phyloP scores from a whole-genome alignment of 208 protist genomes.

The Perkinsela sp. region DNA sequence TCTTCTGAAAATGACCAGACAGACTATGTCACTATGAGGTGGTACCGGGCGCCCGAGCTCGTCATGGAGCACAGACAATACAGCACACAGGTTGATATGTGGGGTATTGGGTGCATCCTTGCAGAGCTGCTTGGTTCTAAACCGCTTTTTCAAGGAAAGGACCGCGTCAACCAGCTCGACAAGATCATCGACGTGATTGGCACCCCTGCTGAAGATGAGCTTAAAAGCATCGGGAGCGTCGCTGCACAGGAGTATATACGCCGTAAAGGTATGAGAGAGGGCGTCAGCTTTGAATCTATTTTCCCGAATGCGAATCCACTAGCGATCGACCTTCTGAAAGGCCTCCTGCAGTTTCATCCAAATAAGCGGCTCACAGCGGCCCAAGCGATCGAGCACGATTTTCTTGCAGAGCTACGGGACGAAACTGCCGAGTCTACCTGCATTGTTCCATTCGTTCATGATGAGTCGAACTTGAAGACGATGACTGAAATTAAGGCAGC shows the following conservation, averaged over 20 bases:
- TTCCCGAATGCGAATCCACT: conserved; percentile 36
- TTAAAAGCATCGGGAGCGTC: conserved; percentile 23
- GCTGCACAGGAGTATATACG: conserved; percentile 60
- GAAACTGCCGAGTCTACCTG: conserved; percentile 21
- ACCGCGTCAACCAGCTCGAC: conserved; percentile 55
- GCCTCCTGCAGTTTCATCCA: conserved; percentile 72
- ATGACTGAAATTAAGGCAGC: conserved; percentile 42
- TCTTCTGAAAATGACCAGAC: conserved; percentile 64
- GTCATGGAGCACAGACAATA: conserved; percentile 69
- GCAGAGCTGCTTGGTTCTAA: conserved; percentile 49
- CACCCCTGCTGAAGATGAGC: conserved; percentile 49
- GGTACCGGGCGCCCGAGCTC: conserved; percentile 72
- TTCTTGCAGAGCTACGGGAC: conserved; percentile 46
- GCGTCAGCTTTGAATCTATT: conserved; percentile 21
- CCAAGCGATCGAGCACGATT: conserved; percentile 62
- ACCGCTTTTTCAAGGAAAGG: conserved; percentile 57
- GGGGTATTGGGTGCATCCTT: conserved; percentile 60
- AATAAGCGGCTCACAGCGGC: conserved; percentile 57
- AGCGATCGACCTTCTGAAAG: conserved; percentile 55
- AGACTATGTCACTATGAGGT: conserved; percentile 75
- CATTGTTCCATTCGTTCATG: conserved; percentile 31
- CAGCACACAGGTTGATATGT: conserved; percentile 59
- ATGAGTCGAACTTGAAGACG: conserved; percentile 32
- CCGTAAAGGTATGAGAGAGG: conserved; percentile 18
- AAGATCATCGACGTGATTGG: conserved; percentile 71